phyloP scores from a whole-genome alignment of 2,329 filamentous ascomycete genomes.

The Claviceps sp. region DNA sequence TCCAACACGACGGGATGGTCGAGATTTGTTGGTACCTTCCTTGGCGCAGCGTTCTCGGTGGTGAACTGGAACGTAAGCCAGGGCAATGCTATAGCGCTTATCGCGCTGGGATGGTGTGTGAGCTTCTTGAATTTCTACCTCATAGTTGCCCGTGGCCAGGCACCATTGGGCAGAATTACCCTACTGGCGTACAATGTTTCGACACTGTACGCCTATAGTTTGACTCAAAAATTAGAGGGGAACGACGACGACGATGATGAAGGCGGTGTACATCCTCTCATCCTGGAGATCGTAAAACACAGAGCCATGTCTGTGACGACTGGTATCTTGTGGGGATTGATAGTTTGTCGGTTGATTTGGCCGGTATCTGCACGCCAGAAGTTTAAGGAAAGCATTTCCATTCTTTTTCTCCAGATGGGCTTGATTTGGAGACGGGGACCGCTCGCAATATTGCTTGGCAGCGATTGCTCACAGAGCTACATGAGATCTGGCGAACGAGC shows the following conservation, averaged over 20 bases:
- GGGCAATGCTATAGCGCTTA: slow-evolving; percentile 57
- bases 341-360: slow-evolving; percentile 77
- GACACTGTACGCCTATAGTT: slow-evolving; percentile 77
- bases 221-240: slow-evolving; percentile 60
- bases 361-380: slow-evolving; percentile 75
- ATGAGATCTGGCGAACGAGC: slow-evolving; percentile 75
- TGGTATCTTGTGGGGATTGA: slow-evolving; percentile 75
- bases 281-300: slow-evolving; percentile 72
- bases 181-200: slow-evolving; percentile 88
- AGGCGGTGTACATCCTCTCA: slow-evolving; percentile 64
- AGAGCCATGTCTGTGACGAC: slow-evolving; percentile 68
- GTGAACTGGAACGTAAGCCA: slow-evolving; percentile 61
- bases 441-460: slow-evolving; percentile 56
- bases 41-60: slow-evolving; percentile 62
- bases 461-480: slow-evolving; percentile 46
- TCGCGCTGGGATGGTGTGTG: slow-evolving; percentile 65
- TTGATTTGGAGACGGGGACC: slow-evolving; percentile 88
- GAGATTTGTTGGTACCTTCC: slow-evolving; percentile 67
- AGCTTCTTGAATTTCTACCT: slow-evolving; percentile 72
- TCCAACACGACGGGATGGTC: slow-evolving; percentile 80
- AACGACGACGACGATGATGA: slow-evolving; percentile 68
- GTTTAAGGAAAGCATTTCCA: slow-evolving; percentile 69
- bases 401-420: slow-evolving; percentile 81
- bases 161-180: slow-evolving; percentile 78
- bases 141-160: slow-evolving; percentile 65